phyloP scores from a whole-genome alignment of 139 green algal genomes.

The Microglena sp. region DNA sequence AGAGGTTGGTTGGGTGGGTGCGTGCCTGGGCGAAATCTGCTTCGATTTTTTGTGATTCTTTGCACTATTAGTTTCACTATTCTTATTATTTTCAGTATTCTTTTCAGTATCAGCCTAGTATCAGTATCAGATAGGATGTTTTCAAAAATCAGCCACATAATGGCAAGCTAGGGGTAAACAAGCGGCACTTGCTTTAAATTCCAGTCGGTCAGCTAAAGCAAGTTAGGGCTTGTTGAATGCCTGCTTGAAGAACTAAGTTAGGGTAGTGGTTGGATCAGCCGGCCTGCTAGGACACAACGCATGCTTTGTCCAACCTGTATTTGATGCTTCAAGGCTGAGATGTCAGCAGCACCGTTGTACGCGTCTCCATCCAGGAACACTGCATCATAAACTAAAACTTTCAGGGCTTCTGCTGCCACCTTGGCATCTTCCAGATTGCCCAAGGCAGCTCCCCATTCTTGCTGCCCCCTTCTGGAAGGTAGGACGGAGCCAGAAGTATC shows the following conservation, averaged over 20 bases:
- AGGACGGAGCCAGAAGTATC: neutral
- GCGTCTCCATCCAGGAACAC: conserved; percentile 66
- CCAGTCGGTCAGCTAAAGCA: too few species aligned
- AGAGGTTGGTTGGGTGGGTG: neutral
- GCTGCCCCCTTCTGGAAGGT: neutral
- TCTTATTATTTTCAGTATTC: neutral
- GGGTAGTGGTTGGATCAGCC: neutral
- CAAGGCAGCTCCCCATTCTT: conserved; percentile 4
- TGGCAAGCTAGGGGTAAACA: too few species aligned
- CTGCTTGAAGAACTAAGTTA: neutral
- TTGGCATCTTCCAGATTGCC: conserved; percentile 16
- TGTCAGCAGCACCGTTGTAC: conserved; percentile 32
- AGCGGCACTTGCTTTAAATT: conserved; percentile 1
- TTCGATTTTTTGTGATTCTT: neutral
- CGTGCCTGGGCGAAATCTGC: neutral
- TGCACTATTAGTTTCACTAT: neutral
- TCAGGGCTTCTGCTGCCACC: conserved; percentile 19
- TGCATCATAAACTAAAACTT: conserved; percentile 46
- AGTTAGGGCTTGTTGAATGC: neutral
- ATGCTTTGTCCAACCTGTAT: neutral
- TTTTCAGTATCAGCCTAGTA: neutral
- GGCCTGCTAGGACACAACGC: neutral
- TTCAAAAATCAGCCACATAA: neutral
- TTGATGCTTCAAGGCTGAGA: conserved; percentile 4
- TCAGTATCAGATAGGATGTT: too few species aligned